phyloP scores from a whole-genome alignment of 257 asterid genomes.

The Jacaranda mimosifolia region DNA sequence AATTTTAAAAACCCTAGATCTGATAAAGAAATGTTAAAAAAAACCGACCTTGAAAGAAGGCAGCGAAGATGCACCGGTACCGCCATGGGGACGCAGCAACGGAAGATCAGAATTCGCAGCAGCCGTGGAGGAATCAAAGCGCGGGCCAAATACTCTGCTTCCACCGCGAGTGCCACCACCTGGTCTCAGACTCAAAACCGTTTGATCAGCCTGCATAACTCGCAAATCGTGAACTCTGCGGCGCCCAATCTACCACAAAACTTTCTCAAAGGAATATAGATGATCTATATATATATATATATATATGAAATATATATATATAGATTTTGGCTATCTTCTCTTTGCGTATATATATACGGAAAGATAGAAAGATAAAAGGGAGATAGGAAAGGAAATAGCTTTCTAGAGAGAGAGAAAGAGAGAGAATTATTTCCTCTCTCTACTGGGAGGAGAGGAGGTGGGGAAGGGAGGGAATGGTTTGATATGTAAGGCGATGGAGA shows the following conservation, averaged over 20 bases:
- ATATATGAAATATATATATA: constrained; percentile 8
- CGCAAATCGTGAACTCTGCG: constrained; percentile 42
- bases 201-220: constrained; percentile 77
- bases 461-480: constrained; percentile 10
- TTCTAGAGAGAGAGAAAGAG: constrained; percentile 45
- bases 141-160: constrained; percentile 59
- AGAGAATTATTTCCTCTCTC: constrained; percentile 68
- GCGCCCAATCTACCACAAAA: constrained; percentile 45
- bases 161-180: constrained; percentile 77
- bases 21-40: constrained; percentile 27
- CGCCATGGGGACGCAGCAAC: constrained; percentile 63
- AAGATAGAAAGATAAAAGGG: constrained; percentile 22
- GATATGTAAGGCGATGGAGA: constrained; percentile 38
- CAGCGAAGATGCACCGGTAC: constrained; percentile 45
- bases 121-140: constrained; percentile 55
- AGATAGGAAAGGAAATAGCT: constrained; percentile 1
- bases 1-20: constrained; percentile 50
- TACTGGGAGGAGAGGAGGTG: constrained; percentile 39
- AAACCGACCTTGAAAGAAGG: constrained; percentile 55
- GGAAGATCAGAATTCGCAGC: constrained; percentile 57
- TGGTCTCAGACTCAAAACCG: constrained; percentile 76
- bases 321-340: constrained; percentile 18
- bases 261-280: constrained; percentile 16
- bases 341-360: constrained; percentile 22
- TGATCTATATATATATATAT: constrained; percentile 35